Evolutionary conservation across 1,284 basidiomycete species (phyloP).

Genomic region (Leccinum solheimii): DNA sequence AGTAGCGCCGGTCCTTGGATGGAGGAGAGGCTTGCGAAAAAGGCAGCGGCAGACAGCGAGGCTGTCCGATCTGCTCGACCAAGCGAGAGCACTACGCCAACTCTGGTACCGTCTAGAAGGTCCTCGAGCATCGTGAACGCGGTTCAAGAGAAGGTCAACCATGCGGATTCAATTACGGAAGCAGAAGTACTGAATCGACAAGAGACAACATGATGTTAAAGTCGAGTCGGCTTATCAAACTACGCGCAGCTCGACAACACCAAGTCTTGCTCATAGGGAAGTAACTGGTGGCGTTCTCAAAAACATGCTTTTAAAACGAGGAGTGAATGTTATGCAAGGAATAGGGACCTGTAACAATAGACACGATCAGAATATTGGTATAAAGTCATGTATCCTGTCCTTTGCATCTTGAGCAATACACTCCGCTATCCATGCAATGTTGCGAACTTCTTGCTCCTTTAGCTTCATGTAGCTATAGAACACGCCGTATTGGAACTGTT

Average conservation of each 20-base stretch:
- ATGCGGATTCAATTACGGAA: background rate
- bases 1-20: conserved; percentile 71
- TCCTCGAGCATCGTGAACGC: conserved; percentile 9
- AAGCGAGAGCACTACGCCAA: conserved; percentile 7
- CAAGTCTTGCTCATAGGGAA: background rate
- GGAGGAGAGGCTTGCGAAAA: conserved; percentile 52
- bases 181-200: background rate
- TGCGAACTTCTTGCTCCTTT: conserved; percentile 99
- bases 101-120: conserved; percentile 3
- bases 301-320: background rate
- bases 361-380: conserved; percentile 70
- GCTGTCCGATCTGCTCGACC: background rate
- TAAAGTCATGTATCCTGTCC: conserved; percentile 92
- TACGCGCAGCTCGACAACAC: background rate
- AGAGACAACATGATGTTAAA: conserved; percentile 10
- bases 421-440: conserved; percentile 96
- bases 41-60: background rate
- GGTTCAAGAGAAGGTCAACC: conserved; percentile 14
- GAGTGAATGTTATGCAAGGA: conserved; percentile 10
- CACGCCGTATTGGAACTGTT: conserved; percentile 92
- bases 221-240: background rate
- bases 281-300: background rate
- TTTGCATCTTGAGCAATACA: conserved; percentile 94
- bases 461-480: conserved; percentile 96
- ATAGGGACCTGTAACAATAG: conserved; percentile 5